Evolutionary conservation across 805 yeast genomes (phyloP).

Genomic region (Yamadazyma kitorensis): DNA sequence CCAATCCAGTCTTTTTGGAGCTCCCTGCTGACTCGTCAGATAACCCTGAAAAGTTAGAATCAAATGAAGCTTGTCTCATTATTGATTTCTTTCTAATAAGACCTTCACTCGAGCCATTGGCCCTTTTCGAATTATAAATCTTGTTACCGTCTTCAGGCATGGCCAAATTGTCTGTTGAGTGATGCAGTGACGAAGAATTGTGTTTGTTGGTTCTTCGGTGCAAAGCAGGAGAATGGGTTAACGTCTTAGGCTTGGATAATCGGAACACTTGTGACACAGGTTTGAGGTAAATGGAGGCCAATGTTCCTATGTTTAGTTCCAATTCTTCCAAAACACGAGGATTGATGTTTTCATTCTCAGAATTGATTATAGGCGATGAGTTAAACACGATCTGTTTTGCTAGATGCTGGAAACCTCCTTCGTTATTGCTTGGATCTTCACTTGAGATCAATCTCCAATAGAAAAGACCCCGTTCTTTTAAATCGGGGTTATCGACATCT

Average conservation of each 20-base stretch:
- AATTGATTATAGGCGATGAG: conserved; percentile 58
- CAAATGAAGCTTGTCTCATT: conserved; percentile 20
- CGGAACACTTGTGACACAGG: conserved; percentile 83
- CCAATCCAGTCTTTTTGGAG: conserved; percentile 24
- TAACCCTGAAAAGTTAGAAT: conserved; percentile 17
- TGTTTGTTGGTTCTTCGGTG: conserved; percentile 17
- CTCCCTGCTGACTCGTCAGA: conserved; percentile 9
- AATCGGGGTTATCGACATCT: conserved; percentile 75
- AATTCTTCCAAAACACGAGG: conserved; percentile 72
- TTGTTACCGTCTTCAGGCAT: conserved; percentile 2
- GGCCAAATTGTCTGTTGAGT: conserved; percentile 5
- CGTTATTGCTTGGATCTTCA: conserved; percentile 28
- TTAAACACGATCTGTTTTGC: conserved; percentile 55
- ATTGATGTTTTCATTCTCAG: conserved; percentile 69
- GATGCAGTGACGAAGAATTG: neutral
- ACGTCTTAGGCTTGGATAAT: conserved; percentile 47
- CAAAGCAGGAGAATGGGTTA: conserved; percentile 48
- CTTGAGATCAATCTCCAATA: conserved; percentile 78
- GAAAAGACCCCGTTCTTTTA: conserved; percentile 79
- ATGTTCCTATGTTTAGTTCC: conserved; percentile 74
- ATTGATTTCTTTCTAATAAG: conserved; percentile 12
- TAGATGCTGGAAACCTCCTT: conserved; percentile 35
- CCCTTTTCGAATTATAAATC: conserved; percentile 8
- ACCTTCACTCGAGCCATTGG: conserved; percentile 10
- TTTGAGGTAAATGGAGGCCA: conserved; percentile 80